Evolutionary conservation across 208 protist species (phyloP).

Genomic region (Tetramitus jugosus): DNA sequence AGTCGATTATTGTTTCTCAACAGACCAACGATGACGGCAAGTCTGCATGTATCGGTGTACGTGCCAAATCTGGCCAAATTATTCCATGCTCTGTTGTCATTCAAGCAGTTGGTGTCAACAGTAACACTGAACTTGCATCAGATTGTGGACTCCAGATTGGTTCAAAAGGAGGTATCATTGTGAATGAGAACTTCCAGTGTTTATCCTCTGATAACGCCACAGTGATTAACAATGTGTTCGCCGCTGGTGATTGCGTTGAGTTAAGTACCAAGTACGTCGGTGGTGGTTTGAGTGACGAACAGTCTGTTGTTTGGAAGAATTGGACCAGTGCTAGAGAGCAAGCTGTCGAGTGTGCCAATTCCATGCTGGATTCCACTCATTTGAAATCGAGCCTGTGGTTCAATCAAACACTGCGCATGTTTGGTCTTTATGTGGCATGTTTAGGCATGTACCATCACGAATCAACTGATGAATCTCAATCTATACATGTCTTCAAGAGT

Average conservation of each 20-base stretch:
- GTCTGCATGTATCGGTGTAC: too few species aligned
- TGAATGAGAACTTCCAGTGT: neutral
- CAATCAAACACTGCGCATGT: slow-evolving; percentile 6
- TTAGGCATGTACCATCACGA: neutral
- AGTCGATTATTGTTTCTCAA: neutral
- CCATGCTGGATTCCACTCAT: neutral
- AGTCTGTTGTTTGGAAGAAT: neutral
- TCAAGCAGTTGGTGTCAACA: slow-evolving; percentile 10
- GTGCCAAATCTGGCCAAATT: too few species aligned
- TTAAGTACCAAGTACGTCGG: neutral
- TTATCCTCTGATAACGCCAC: neutral
- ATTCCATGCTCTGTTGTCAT: neutral
- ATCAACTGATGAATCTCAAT: neutral
- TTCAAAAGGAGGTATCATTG: neutral
- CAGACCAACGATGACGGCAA: neutral
- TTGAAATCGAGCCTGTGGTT: neutral
- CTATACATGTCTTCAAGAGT: neutral
- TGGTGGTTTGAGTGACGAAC: neutral
- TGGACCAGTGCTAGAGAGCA: slow-evolving; percentile 10
- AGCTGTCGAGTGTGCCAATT: neutral
- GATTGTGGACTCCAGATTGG: neutral
- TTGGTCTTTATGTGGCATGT: neutral
- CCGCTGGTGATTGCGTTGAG: slow-evolving; percentile 5
- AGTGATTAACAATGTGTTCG: neutral
- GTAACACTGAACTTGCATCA: neutral